Evolutionary conservation across 2,329 filamentous ascomycete species (phyloP), one percentile per base, ranked within the genome.

Genomic region (Penicillium sp.): DNA sequence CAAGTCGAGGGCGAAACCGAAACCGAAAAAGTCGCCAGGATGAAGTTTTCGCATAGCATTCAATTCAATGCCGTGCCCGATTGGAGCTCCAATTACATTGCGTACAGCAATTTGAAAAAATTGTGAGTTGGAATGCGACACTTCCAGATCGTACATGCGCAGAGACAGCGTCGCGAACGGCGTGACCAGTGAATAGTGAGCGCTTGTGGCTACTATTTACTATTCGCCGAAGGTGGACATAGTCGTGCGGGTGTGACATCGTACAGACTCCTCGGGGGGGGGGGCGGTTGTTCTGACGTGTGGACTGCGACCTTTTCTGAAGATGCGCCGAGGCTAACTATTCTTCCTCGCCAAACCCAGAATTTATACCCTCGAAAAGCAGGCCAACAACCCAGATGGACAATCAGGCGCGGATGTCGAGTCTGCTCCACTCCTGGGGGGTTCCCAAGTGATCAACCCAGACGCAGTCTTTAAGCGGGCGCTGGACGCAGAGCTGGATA

Each of bases 41-140:
- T 98, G 93, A 97, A 97, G 84, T 98, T 98, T 78, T 97, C 91
- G 13, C 93, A 98, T 70, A 97, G 91, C 73, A 85, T 98, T 61
- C 93, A 98, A 77, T 98, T 98, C 75, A 98, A 98, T 76, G 90
- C 93, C 55, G 93, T 98, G 61, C 93, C 93, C n/a, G 93, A 98
- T 73, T 98, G 93, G 93, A 96, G 89, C 76, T 90, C 85, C 63
- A 84, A 97, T 71, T 98, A 98, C 72, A 94, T 98, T 66, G 88
- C 90, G 51, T 98, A 98, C 73, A 96, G 90, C 74, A 97, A 96
- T 65, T 80, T 98, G 61, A 98, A 98, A 78, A 98, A 98, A 77
- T 80, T 96, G 89, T 94, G 70, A 64, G 86, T 77, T 46, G 35
- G 29, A 32, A 11, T 11, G 29, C 4, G 7, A 18, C 18, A 18